Evolutionary conservation across 805 yeast species (phyloP).

Genomic region (Cyberlindnera subsufficiens): DNA sequence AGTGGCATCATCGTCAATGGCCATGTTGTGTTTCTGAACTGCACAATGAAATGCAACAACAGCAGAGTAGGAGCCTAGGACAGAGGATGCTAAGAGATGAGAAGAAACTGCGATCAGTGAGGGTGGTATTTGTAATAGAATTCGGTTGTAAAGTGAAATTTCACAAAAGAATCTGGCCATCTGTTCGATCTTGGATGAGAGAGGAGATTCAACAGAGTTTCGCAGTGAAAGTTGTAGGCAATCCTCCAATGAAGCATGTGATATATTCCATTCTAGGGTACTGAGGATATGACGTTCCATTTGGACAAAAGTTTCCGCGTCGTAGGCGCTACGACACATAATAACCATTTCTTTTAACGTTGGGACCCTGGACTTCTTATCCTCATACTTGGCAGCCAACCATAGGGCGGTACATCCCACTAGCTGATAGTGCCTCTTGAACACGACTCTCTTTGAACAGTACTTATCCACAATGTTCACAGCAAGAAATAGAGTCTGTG

Average conservation of each 20-base stretch:
- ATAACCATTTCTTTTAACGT: slow-evolving; percentile 57
- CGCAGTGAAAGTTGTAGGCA: slow-evolving; percentile 20
- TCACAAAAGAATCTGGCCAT: slow-evolving; percentile 50
- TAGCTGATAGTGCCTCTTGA: slow-evolving; percentile 75
- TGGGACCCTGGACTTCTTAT: slow-evolving; percentile 62
- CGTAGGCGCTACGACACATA: slow-evolving; percentile 63
- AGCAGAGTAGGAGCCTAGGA: slow-evolving; percentile 30
- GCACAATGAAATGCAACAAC: slow-evolving; percentile 16
- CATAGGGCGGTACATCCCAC: slow-evolving; percentile 83
- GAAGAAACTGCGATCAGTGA: slow-evolving; percentile 45
- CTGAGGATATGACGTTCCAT: slow-evolving; percentile 75
- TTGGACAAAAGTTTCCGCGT: slow-evolving; percentile 57
- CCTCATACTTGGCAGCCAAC: slow-evolving; percentile 78
- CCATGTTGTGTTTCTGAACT: slow-evolving; percentile 7
- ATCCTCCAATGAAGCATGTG: slow-evolving; percentile 23
- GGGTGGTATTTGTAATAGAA: slow-evolving; percentile 38
- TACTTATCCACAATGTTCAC: slow-evolving; percentile 76
- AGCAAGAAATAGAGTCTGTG: slow-evolving; percentile 61
- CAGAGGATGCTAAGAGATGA: slow-evolving; percentile 44
- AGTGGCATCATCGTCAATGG: slow-evolving; percentile 20
- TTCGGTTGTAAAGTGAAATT: slow-evolving; percentile 43
- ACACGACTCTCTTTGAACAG: slow-evolving; percentile 73
- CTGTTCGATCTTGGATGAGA: slow-evolving; percentile 8
- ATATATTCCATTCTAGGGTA: slow-evolving; percentile 60
- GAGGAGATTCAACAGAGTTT: slow-evolving; percentile 4